phyloP scores from a whole-genome alignment of 257 asterid species.

The Fraxinus cuspidata region DNA sequence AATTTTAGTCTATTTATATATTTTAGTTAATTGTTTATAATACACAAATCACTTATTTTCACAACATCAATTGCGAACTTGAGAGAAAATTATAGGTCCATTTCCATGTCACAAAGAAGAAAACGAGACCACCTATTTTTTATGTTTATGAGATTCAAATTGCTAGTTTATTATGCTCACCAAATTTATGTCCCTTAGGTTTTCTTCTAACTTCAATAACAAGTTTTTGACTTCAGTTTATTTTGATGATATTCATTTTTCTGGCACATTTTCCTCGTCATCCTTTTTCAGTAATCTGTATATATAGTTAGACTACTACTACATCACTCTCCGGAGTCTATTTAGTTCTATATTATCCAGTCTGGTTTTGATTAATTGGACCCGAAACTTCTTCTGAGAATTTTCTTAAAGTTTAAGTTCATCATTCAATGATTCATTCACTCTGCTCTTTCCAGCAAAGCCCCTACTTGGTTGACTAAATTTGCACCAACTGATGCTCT shows the following conservation, averaged over 20 bases:
- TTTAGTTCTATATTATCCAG: neutral
- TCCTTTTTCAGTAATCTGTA: neutral
- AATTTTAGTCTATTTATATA: no score
- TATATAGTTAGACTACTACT: neutral
- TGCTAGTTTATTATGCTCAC: neutral
- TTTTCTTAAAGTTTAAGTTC: neutral
- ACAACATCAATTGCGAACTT: neutral
- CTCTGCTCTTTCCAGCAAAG: conserved; percentile 59
- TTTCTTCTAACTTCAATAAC: neutral
- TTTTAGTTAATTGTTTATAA: no score
- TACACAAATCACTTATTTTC: no score
- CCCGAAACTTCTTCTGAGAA: neutral
- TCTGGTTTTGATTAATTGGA: neutral
- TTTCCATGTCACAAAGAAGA: neutral
- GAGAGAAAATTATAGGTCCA: neutral
- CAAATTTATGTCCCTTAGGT: neutral
- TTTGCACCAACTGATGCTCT: conserved; percentile 85
- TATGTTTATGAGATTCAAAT: neutral
- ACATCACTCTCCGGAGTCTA: neutral
- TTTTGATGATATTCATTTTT: conserved; percentile 9
- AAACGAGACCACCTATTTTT: neutral
- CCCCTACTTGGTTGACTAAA: conserved; percentile 74
- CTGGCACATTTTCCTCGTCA: conserved; percentile 1
- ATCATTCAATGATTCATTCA: conserved; percentile 4
- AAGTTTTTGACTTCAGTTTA: neutral